Evolutionary conservation across 176 grass and related monocot genomes (phyloP), one percentile per base, ranked within the genome.

Genomic region (Aegilops tauschii): DNA sequence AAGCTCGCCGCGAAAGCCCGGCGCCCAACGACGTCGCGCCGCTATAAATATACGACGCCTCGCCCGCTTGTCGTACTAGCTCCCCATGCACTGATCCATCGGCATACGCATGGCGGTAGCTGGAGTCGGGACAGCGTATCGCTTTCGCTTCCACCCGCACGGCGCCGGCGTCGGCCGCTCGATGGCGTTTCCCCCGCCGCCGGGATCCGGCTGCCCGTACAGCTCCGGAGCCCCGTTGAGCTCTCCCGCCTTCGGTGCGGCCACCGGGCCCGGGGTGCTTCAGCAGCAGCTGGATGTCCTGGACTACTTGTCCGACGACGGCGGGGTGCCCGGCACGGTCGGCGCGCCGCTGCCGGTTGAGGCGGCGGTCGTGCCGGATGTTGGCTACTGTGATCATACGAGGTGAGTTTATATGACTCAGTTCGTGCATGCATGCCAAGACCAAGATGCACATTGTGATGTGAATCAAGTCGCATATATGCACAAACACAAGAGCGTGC

Each of bases 1-100:
- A 92, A 92, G 76, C 75, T 69, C 91, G 52, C 44, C 64, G 84
- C 80, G 87, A 54, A 90, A 89, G 68, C 82, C 45, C 79, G n/a
- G 29, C 16, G 20, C n/a, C 16, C 34, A 14, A 42, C 74, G 74
- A 58, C 76, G 76, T 3, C 87, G 30, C 40, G 47, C n/a, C 56
- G 20, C 31, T 72, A 87, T 79, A 90, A 79, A 69, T 50, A n/a
- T 28, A 12, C 2, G 18, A 23, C 80, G 54, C 50, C 14, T 49
- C 49, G 49, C 30, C 39, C 42, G n/a, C 7, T 29, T 37, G 18
- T 56, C 20, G 50, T 28, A 4, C 72, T 28, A 2, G 23, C 40
- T 44, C n/a, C n/a, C 12, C n/a, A 76, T 76, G 44, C 42, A 30
- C 73, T 76, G 73, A 76, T 50, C 23, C 23, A 14, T 30, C 25